phyloP scores from a whole-genome alignment of 192 early-diverging fungal genomes.

The Chytriomyces sp. region DNA sequence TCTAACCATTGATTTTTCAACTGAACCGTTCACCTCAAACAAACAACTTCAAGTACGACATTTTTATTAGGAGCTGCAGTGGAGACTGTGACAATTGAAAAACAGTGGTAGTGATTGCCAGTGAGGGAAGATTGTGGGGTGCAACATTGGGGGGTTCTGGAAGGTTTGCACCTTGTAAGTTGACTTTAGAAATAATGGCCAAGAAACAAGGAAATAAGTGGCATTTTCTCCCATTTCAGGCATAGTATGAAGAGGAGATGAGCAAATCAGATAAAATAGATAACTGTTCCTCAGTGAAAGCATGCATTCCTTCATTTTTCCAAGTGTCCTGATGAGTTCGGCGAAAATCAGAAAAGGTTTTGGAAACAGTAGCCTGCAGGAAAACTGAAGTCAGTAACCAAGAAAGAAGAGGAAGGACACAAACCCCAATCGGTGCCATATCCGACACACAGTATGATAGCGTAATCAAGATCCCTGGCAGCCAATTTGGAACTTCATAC shows the following conservation, averaged over 20 bases:
- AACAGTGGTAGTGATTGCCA: no score
- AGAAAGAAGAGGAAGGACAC: neutral
- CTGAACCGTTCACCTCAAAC: no score
- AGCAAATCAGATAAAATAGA: constrained; percentile 86
- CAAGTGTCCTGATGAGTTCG: constrained; percentile 95
- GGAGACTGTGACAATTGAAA: no score
- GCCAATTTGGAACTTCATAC: constrained; percentile 89
- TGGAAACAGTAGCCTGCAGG: constrained; percentile 69
- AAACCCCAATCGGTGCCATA: constrained; percentile 79
- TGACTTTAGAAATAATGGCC: no score
- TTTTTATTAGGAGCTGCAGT: no score
- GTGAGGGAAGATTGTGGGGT: no score
- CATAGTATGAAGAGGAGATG: constrained; percentile 50
- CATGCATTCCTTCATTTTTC: constrained; percentile 77
- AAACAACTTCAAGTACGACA: no score
- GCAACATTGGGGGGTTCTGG: no score
- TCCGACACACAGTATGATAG: constrained; percentile 80
- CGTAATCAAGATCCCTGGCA: constrained; percentile 81
- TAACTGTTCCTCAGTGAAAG: constrained; percentile 77
- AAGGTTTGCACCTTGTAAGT: no score
- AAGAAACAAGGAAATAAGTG: no score
- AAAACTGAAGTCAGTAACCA: neutral
- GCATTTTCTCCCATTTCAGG: no score
- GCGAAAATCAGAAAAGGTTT: constrained; percentile 90
- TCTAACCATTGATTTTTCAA: no score